phyloP scores from a whole-genome alignment of 495 filamentous ascomycete genomes.

The Hypomontagnella monticulosa region DNA sequence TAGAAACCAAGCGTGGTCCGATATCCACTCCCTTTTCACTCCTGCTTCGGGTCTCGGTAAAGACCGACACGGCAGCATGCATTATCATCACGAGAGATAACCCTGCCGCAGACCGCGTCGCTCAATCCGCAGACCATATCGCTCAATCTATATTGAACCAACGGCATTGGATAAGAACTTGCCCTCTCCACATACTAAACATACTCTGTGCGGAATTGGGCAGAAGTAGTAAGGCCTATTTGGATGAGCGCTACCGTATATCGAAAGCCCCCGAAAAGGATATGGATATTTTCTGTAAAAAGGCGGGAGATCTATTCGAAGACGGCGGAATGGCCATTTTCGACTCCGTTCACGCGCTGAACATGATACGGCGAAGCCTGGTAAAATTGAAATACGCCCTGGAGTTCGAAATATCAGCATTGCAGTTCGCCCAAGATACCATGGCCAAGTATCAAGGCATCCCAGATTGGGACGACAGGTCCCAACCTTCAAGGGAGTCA shows the following conservation, averaged over 20 bases:
- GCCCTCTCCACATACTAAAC: slow-evolving; percentile 8
- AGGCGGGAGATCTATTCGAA: neutral
- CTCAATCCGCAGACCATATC: neutral
- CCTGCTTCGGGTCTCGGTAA: slow-evolving; percentile 3
- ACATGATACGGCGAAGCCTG: neutral
- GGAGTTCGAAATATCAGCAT: slow-evolving; percentile 3
- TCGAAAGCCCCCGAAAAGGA: neutral
- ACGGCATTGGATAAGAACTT: neutral
- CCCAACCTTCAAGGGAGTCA: neutral
- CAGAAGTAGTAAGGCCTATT: neutral
- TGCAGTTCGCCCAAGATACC: neutral
- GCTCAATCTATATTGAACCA: neutral
- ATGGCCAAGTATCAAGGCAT: neutral
- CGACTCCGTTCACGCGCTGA: neutral
- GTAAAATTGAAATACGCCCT: neutral
- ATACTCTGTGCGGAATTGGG: slow-evolving; percentile 4
- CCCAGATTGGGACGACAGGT: neutral
- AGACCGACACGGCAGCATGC: neutral
- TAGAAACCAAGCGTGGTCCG: neutral
- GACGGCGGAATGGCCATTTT: neutral
- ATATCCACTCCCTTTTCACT: neutral
- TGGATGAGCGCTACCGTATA: neutral
- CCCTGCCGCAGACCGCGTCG: too few species aligned
- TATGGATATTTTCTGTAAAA: slow-evolving; percentile 6
- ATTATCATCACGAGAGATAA: slow-evolving; percentile 2